These are phyloP conservation scores for Suhomyces anneliseae DNA, from an alignment of 1,139 yeast genomes.

Conservation along the genomic window DNA sequence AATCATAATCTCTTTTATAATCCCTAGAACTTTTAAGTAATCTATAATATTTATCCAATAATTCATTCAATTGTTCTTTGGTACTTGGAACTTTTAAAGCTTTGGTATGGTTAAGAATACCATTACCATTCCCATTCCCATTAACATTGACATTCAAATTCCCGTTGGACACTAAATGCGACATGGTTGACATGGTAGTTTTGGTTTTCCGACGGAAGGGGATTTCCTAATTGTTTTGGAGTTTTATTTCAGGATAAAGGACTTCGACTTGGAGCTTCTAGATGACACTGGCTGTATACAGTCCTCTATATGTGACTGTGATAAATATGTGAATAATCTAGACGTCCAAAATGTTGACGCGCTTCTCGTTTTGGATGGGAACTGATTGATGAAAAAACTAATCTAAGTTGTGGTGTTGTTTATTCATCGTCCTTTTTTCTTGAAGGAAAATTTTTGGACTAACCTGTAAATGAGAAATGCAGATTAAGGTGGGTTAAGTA, in stretches of 20 bases:
- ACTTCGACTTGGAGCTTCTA: too few species aligned
- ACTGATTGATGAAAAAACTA: slow-evolving; percentile 8
- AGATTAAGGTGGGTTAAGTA: not conserved
- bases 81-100: slow-evolving; percentile 24
- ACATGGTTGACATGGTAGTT: not conserved
- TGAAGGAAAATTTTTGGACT: slow-evolving; percentile 10
- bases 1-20: slow-evolving; percentile 13
- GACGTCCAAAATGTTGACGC: slow-evolving; percentile 3
- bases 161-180: not conserved
- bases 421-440: slow-evolving; percentile 8
- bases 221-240: too few species aligned
- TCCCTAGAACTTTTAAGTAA: slow-evolving; percentile 24
- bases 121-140: slow-evolving; percentile 1
- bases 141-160: slow-evolving; percentile 1
- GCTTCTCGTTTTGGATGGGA: slow-evolving; percentile 5
- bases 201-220: too few species aligned
- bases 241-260: too few species aligned
- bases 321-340: not conserved
- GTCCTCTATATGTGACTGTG: not conserved
- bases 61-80: slow-evolving; percentile 31
- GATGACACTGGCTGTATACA: too few species aligned
- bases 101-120: slow-evolving; percentile 1
- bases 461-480: slow-evolving; percentile 8
- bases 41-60: slow-evolving; percentile 34
- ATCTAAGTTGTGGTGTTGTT: slow-evolving; percentile 6